Base-by-base conservation (phyloP, 352 stramenopile genomes). In the Phytophthora rubi region DNA sequence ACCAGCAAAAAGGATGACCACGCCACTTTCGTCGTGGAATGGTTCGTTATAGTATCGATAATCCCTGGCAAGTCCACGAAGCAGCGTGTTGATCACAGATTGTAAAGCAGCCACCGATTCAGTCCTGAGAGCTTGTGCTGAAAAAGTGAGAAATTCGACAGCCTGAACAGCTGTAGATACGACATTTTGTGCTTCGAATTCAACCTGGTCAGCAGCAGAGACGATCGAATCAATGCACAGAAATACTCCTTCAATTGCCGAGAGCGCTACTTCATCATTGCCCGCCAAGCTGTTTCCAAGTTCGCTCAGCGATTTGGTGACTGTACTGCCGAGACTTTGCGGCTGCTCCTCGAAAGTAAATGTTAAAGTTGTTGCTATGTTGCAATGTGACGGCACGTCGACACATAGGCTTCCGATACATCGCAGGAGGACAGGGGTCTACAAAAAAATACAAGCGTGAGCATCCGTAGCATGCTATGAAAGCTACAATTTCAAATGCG, bases 371-470 rank as follows among this genome's bases (percentile, higher is more conserved):
- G n/a, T 16, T 49, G 18, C n/a, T 23, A 59, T 23, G 9, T 6
- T 55, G 21, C 37, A 49, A 59, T 71, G 60, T 16, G 49, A 53
- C 21, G 56, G 39, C 10, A 23, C 6, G 16, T 71, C 48, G 44
- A 45, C 21, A 23, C 64, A 71, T 7, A 71, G 33, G 10, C n/a
- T 26, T 7, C 56, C 64, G 15, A 71, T 61, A 45, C 56, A 61
- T 10, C 37, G 64, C 7, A 71, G 30, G 2, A 71, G 13, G 12
- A 45, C 6, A 8, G 16, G 12, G 12, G 23, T 58, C 64, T 71
- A 9, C 13, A 59, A 30, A 32, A 48, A 26, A 12, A 28, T 42
- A 35, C 13, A 26, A 32, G n/a, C 44, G 15, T 39, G 15, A 62
- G 39, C 44, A 44, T 6, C 26, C 4, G 28, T 30, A 30, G 28